Conservation (phyloP, 257 asterid genomes). For the Nicotiana tomentosiformis region DNA sequence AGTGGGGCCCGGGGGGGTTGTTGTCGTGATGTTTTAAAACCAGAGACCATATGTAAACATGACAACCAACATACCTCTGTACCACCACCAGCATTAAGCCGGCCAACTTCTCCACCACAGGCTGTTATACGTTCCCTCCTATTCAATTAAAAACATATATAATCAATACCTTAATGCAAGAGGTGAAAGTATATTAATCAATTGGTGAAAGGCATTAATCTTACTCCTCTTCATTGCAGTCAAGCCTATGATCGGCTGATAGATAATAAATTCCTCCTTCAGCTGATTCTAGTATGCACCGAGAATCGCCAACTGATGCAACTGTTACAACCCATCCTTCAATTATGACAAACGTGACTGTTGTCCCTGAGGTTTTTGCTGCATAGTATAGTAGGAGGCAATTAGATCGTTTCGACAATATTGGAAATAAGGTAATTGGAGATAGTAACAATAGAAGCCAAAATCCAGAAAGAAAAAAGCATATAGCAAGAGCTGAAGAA, state of each 20-base stretch:
- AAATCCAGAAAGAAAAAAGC: neutral
- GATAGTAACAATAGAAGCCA: neutral
- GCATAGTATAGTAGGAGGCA: constrained; percentile 8
- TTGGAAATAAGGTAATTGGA: neutral
- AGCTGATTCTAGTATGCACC: constrained; percentile 85
- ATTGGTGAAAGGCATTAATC: constrained; percentile 21
- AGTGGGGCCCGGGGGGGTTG: neutral
- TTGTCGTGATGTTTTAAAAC: neutral
- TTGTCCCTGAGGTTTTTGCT: constrained; percentile 96
- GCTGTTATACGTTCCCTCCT: constrained; percentile 93
- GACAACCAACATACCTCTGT: constrained; percentile 59
- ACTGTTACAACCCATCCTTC: constrained; percentile 95
- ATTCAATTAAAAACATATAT: constrained; percentile 22
- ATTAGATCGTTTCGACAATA: neutral
- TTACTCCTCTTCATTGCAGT: constrained; percentile 90
- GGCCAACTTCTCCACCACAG: constrained; percentile 96
- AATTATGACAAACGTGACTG: constrained; percentile 87
- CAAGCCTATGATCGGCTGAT: constrained; percentile 98
- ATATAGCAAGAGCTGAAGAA: neutral
- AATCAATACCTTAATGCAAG: constrained; percentile 11
- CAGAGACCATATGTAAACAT: too few relatives aligned
- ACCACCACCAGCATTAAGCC: constrained; percentile 98
- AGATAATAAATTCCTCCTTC: constrained; percentile 81
- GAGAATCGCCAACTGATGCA: constrained; percentile 99
- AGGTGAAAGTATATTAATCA: neutral